Base-by-base conservation (phyloP, 1,139 yeast genomes). In the Debaryomyces singareniensis region DNA sequence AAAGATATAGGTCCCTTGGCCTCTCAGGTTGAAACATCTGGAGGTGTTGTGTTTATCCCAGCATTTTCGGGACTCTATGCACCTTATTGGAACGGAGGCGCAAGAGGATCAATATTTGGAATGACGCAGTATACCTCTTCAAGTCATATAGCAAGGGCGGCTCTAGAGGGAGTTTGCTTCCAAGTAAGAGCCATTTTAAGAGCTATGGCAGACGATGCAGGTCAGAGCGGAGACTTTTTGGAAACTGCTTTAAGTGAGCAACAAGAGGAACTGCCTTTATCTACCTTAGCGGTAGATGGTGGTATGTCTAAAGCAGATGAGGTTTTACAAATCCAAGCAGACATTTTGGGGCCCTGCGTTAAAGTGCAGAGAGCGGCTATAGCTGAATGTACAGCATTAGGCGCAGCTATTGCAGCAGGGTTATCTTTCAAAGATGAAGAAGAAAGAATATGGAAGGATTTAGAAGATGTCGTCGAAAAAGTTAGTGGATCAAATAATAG, bases 361-460 rank as follows among this genome's bases (percentile, higher is more conserved):
- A 75, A 78, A 20, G 93, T 89, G 29, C 72, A 75, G 48, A 69
- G 96, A 46, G 91, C 96, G 2, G 71, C 75, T 18, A 83, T 82
- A 54, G 65, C 86, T 21, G 97, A 89, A 58, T 87, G 96, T 53
- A 89, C 97, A 4, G 96, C 97, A 1, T 69, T 89, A 39, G 97
- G 97, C 16, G 95, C 96, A 9, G 96, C 96, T 9, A 84, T 89
- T 45, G 96, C 96, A 13, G 95, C 97, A 2, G 96, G 96, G 9
- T 63, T 87, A 45, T 79, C 89, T 2, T 64, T 66, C 38, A 58
- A 72, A 43, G 66, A 72, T 36, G 75, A 62, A 29, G 63, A 70
- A 23, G 75, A 82, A 36, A 70, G 83, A 32, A 55, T 86, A 30
- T 89, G 96, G 96, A 70, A 67, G 38, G 73, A 77, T 44, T 62